Evolutionary conservation across 129 eudicot species (phyloP).

Genomic region (Gnaphalium uliginosum): DNA sequence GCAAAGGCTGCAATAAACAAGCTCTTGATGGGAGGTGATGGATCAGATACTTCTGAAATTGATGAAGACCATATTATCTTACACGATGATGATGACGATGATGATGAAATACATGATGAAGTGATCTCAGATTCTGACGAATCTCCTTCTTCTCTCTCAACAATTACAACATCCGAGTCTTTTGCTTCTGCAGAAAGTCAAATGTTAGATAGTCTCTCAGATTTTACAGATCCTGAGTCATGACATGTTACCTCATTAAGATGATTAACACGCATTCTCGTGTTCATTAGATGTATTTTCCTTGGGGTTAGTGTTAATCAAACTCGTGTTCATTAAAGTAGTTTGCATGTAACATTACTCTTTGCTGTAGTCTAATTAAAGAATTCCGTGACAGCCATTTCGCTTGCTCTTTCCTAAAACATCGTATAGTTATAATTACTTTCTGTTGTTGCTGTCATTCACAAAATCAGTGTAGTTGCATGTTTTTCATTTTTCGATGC

Average conservation of each 20-base stretch:
- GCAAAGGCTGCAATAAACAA: constrained; percentile 92
- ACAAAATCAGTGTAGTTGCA: not conserved
- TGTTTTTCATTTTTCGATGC: not conserved
- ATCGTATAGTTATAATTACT: not conserved
- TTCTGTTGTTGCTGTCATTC: not conserved
- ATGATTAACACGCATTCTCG: not conserved
- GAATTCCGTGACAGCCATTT: constrained; percentile 1
- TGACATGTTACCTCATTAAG: constrained; percentile 34
- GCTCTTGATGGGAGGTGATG: constrained; percentile 72
- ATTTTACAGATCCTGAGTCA: constrained; percentile 61
- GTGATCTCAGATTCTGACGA: constrained; percentile 71
- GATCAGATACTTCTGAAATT: constrained; percentile 75
- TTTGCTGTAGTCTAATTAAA: constrained; percentile 7
- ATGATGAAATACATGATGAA: constrained; percentile 40
- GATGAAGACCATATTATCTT: constrained; percentile 72
- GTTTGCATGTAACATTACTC: constrained; percentile 22
- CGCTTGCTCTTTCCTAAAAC: constrained; percentile 3
- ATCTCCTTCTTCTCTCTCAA: constrained; percentile 78
- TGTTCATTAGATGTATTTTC: not conserved
- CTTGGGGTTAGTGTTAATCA: constrained; percentile 4
- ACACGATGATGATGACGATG: constrained; percentile 49
- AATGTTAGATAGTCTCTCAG: constrained; percentile 69
- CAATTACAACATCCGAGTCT: constrained; percentile 67
- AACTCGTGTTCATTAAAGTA: constrained; percentile 1
- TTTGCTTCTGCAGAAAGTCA: constrained; percentile 93